A percentile compares a stretch with the other conserved stretches of the same genome.
Conservation (phyloP, 2,329 filamentous ascomycete genomes). For the Fusarium sp. region DNA sequence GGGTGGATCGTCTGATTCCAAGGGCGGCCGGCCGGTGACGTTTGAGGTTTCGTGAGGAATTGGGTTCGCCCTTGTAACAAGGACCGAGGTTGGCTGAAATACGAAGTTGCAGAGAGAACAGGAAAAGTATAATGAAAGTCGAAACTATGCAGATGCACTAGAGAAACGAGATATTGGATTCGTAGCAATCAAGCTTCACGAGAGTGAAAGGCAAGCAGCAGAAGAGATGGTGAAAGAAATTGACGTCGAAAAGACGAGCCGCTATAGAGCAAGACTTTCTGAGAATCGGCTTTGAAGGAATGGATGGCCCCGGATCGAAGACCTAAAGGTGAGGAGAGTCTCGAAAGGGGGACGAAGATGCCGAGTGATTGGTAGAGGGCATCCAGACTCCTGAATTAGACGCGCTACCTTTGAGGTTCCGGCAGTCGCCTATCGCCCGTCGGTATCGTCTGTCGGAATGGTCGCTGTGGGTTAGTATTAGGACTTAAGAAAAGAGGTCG, state of each 20-base stretch:
- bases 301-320: conserved; percentile 39
- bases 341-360: conserved; percentile 38
- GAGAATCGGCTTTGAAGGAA: conserved; percentile 30
- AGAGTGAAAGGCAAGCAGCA: conserved; percentile 11
- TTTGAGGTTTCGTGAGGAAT: conserved; percentile 43
- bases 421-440: conserved; percentile 41
- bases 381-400: conserved; percentile 35
- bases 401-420: conserved; percentile 37
- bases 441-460: conserved; percentile 13
- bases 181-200: conserved; percentile 13
- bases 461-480: conserved; percentile 42
- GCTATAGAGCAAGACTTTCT: conserved; percentile 10
- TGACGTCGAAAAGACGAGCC: conserved; percentile 15
- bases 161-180: conserved; percentile 12
- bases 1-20: conserved; percentile 45
- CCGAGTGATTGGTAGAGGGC: conserved; percentile 42
- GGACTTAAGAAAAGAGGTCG: conserved; percentile 14
- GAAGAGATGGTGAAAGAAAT: conserved; percentile 7
- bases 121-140: conserved; percentile 29
- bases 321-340: conserved; percentile 35
- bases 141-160: conserved; percentile 36
- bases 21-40: conserved; percentile 43
- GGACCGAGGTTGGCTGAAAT: conserved; percentile 33
- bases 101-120: conserved; percentile 11
- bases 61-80: conserved; percentile 27